Evolutionary conservation across 352 stramenopile genomes (phyloP).

Genomic region (Thraustotheca clavata): DNA sequence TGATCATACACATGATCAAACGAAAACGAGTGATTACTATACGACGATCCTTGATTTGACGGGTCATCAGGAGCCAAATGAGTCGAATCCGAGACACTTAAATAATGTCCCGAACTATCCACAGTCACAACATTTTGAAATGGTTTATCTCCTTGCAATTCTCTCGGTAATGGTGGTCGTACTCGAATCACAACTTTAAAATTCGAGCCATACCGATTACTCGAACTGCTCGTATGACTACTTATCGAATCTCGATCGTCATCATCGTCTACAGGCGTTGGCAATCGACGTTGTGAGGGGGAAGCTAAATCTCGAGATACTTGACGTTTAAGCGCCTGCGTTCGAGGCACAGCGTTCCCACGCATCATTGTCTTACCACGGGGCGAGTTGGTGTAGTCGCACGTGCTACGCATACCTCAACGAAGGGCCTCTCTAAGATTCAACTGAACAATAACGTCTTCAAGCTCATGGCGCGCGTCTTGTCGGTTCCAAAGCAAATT

Average conservation of each 20-base stretch:
- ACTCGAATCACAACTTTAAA: constrained; percentile 92
- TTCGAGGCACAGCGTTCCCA: background rate
- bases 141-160: constrained; percentile 79
- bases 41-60: constrained; percentile 29
- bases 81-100: constrained; percentile 60
- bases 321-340: constrained; percentile 1
- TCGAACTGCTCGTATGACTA: constrained; percentile 2
- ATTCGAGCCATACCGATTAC: constrained; percentile 32
- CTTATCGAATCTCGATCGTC: constrained; percentile 14
- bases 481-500: too few relatives aligned
- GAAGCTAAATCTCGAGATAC: background rate
- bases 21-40: constrained; percentile 86
- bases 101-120: constrained; percentile 69
- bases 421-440: constrained; percentile 14
- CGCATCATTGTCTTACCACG: background rate
- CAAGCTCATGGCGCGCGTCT: too few relatives aligned
- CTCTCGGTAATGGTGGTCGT: constrained; percentile 75
- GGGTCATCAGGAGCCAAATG: constrained; percentile 10
- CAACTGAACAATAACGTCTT: too few relatives aligned
- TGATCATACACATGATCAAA: constrained; percentile 95
- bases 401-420: too few relatives aligned
- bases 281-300: background rate
- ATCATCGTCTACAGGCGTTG: background rate
- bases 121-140: constrained; percentile 90
- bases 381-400: constrained; percentile 19